Evolutionary conservation across 805 yeast species (phyloP), one percentile per base, ranked within the genome.

Genomic region (Cephaloascus albidus): DNA sequence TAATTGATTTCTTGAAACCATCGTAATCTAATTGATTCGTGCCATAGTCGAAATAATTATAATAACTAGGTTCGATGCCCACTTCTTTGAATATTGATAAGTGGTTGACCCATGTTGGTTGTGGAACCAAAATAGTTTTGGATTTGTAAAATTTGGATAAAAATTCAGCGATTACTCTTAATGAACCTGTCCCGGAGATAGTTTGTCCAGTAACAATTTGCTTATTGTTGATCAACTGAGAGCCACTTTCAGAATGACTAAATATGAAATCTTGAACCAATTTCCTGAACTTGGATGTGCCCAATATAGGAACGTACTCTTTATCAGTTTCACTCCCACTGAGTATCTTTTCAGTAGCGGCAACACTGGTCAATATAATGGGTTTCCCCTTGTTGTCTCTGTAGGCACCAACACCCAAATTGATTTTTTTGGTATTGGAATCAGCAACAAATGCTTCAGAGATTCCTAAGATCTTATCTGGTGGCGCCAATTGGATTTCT

Each of bases 61-160:
- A 87, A 54, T 64, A 68, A 46, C 69, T 72, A 3, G 81, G 65
- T 41, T 66, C 50, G 43, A 88, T 65, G 16, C 95, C 95, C 23
- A 87, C 77, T 46, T 76, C 83, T 40, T 70, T 63, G 63, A 87
- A 82, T 36, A 88, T 85, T 39, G 88, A 85, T 46, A 74, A 65
- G 65, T 89, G 97, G 63, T 89, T 90, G 33, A 95, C 87, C 97
- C 97, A 89, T 14, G 96, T 84, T 40, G 96, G 96, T 53, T 78
- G 74, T 38, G 97, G 93, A 40, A 87, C 72, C 54, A 80, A 73
- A 41, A 89, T 72, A 19, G 51, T 43, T 46, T 74, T 61, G 43
- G 63, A 61, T 8, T 70, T 57, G 53, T 78, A 69, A 70, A 82
- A 84, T 44, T 73, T 64, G 47, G 61, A 61, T 51, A 89, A 60